Evolutionary conservation across 2,329 filamentous ascomycete species (phyloP), one percentile per base, ranked within the genome.

Genomic region (Ophiocordyceps sinensis): DNA sequence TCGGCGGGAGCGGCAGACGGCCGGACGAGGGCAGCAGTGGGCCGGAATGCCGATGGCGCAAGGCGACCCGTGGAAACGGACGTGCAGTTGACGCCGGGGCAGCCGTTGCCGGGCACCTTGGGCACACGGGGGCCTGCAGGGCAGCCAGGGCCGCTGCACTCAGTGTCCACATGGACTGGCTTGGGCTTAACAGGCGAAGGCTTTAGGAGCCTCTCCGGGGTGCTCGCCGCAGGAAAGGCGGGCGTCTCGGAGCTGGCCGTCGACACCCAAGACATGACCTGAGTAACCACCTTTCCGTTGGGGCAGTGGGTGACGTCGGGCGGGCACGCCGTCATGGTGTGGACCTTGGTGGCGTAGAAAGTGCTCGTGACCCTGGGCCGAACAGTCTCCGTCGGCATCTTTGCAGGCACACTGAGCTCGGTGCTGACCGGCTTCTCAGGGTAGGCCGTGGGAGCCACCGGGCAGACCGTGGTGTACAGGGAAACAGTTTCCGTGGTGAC

Each of bases 321-420:
- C 39, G 62, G 64, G 58, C 73, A 77, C 36, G 45, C 36, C 50
- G 68, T 75, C 57, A 74, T 62, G 51, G 71, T 75, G 46, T 66
- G 62, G 48, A 69, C 49, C 19, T 44, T 49, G 32, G 55, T 60
- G 39, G 50, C 53, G 51, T 56, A 59, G 31, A 62, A 51, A 28
- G 58, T 58, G 29, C 53, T 56, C 37, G 59, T 62, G 15, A 19
- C 32, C 23, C 23, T 26, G 23, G 23, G 23, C 23, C 9, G 23
- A 26, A 5, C 5, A 26, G 23, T 26, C 9, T 26, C 23, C 9
- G 23, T 26, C 23, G 23, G 23, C 5, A 26, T 26, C 9, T 6
- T 26, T 9, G 23, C 23, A 26, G 6, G 23, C 23, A 26, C 23
- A 9, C 23, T 26, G 5, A 9, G 5, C 23, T 26, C 23, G 23